phyloP scores from a whole-genome alignment of 768 basidiomycete genomes.

The Candolleomyces eurysporus region DNA sequence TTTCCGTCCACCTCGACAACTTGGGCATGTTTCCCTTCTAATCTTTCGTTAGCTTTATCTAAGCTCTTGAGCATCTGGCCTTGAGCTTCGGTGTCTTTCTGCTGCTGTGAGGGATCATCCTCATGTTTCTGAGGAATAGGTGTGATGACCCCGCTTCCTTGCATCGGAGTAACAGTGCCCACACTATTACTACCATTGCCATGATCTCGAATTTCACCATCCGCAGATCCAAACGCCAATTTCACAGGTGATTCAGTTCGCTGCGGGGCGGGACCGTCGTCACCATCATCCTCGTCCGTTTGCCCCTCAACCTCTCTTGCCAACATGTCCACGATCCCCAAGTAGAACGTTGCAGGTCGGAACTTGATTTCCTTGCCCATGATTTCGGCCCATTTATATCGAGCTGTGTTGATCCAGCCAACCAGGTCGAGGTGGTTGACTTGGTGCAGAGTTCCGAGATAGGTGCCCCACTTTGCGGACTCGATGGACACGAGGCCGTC shows the following conservation, averaged over 20 bases:
- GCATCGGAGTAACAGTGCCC: background rate
- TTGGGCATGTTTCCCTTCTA: background rate
- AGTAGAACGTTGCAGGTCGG: slow-evolving; percentile 89
- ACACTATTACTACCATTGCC: background rate
- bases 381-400: slow-evolving; percentile 88
- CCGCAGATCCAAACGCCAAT: background rate
- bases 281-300: slow-evolving; percentile 11
- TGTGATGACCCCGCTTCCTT: background rate
- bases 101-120: background rate
- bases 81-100: slow-evolving; percentile 10
- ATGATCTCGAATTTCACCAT: background rate
- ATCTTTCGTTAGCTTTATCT: slow-evolving; percentile 17
- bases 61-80: slow-evolving; percentile 25
- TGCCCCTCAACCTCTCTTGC: slow-evolving; percentile 73
- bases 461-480: slow-evolving; percentile 92
- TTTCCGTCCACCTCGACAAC: background rate
- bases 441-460: slow-evolving; percentile 85
- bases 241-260: background rate
- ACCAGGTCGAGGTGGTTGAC: slow-evolving; percentile 94
- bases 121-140: background rate
- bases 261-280: slow-evolving; percentile 1
- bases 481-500: slow-evolving; percentile 90
- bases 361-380: slow-evolving; percentile 89
- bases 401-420: slow-evolving; percentile 89
- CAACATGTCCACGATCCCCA: slow-evolving; percentile 76